Evolutionary conservation across 345 rosid species (phyloP).

Genomic region (Camelina laxa): DNA sequence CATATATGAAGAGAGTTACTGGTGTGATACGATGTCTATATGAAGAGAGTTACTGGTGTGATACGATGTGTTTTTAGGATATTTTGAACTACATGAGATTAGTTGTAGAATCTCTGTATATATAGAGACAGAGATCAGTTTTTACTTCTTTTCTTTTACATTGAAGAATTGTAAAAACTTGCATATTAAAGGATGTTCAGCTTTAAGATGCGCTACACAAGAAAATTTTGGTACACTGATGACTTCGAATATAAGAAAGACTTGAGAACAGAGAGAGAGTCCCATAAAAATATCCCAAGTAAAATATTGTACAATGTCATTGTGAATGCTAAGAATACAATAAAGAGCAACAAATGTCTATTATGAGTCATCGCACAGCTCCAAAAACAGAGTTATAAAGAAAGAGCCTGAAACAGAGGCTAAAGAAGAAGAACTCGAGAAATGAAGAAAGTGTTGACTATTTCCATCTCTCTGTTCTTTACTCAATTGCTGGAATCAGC

Average conservation of each 20-base stretch:
- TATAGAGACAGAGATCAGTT: conserved; percentile 1
- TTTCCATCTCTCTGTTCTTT: conserved; percentile 12
- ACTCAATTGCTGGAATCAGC: conserved; percentile 31
- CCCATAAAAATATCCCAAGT: conserved; percentile 3
- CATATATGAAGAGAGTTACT: not conserved
- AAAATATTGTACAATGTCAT: conserved; percentile 21
- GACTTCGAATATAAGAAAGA: no score
- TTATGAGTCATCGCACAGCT: conserved; percentile 16
- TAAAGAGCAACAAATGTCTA: conserved; percentile 13
- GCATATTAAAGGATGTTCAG: not conserved
- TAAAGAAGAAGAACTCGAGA: conserved; percentile 9
- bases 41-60: not conserved
- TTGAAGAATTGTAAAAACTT: not conserved
- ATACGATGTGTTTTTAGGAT: conserved; percentile 6
- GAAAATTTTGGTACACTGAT: no score
- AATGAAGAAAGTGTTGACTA: not conserved
- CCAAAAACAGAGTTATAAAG: conserved; percentile 12
- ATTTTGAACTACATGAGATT: conserved; percentile 5
- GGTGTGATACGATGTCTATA: not conserved
- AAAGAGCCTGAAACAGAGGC: conserved; percentile 21
- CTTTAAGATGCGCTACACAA: not conserved
- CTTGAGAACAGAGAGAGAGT: no score
- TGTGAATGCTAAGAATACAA: conserved; percentile 20
- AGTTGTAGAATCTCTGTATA: conserved; percentile 21
- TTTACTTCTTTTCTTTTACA: not conserved